Evolutionary conservation across 441 rosid genomes (phyloP).

Genomic region (Gossypium schwendimanii): DNA sequence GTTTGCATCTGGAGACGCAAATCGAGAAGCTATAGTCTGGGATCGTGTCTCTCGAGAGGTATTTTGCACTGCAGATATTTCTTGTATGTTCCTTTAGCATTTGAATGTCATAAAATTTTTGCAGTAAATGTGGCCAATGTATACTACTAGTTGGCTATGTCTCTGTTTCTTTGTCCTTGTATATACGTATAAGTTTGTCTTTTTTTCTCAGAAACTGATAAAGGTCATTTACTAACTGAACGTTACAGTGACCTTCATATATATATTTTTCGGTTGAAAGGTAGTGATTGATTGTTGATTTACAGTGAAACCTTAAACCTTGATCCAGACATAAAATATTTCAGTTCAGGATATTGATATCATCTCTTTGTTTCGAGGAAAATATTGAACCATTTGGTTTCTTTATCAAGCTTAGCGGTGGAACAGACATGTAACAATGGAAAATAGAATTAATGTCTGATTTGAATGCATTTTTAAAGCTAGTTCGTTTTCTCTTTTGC

Average conservation of each 20-base stretch:
- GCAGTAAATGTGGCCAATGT: background rate
- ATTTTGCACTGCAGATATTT: conserved; percentile 4
- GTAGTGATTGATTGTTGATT: background rate
- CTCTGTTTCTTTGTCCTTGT: background rate
- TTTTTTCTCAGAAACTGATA: background rate
- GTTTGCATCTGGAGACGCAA: conserved; percentile 90
- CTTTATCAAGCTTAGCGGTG: background rate
- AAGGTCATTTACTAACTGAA: background rate
- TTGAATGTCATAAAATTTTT: background rate
- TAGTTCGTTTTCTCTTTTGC: background rate
- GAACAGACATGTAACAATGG: background rate
- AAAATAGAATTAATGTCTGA: background rate
- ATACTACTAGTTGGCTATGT: background rate
- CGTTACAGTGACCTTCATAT: background rate
- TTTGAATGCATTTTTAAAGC: background rate
- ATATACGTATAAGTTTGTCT: background rate
- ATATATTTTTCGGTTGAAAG: background rate
- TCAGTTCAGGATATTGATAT: background rate
- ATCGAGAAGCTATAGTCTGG: conserved; percentile 92
- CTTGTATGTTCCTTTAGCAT: background rate
- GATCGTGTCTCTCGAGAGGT: conserved; percentile 79
- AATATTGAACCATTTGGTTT: background rate
- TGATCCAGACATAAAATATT: background rate
- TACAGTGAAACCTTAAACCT: background rate
- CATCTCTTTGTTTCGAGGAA: background rate